Base-by-base conservation (phyloP, 1,284 basidiomycete species). In the Boletus austroedulis region DNA sequence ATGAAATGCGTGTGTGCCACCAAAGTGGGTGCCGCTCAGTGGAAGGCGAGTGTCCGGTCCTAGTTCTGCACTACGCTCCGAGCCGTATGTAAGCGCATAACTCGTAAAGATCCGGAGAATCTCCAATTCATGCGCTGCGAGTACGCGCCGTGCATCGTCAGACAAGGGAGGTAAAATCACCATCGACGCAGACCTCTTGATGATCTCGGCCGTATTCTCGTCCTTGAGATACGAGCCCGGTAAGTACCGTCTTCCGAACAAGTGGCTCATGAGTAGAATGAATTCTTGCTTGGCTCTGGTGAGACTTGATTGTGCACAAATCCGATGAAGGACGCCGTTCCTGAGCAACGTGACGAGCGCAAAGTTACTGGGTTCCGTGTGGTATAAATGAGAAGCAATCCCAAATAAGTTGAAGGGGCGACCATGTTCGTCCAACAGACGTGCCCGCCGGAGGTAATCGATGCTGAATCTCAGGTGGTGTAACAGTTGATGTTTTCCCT, bases 381-480 rank as follows among this genome's bases (percentile, higher is more conserved):
- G 84, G 63, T 87, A 87, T 12, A 89, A 73, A 58, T 82, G 83
- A 1, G 81, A 75, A 0, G 81, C 81, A 19, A 86, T 73, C 0
- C 78, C 80, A 60, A 80, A 84, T 5, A 87, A 71, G 62, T 86
- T 83, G 67, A 84, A 78, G 0, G 85, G 85, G 26, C 76, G 78
- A 9, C 87, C 87, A 21, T 70, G 64, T 32, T 70, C 67, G 54
- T 83, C 77, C 44, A 89, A 67, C 15, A 89, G 74, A 40, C 79
- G 75, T 3, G 78, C 71, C 3, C 83, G 81, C 32, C 84, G 79
- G 17, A 89, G 78, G 63, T 86, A 89, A 56, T 89, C 87, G 56
- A 89, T 83, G 57, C 81, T 82, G 73, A 89, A 89, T n/a, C 86
- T 77, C 29, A 87, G 67, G 61, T 87, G 86, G 64, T 89, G 85